These are phyloP conservation scores for Pecoramyces ruminantium DNA, from an alignment of 192 early-diverging fungal genomes.

Conservation along the genomic window DNA sequence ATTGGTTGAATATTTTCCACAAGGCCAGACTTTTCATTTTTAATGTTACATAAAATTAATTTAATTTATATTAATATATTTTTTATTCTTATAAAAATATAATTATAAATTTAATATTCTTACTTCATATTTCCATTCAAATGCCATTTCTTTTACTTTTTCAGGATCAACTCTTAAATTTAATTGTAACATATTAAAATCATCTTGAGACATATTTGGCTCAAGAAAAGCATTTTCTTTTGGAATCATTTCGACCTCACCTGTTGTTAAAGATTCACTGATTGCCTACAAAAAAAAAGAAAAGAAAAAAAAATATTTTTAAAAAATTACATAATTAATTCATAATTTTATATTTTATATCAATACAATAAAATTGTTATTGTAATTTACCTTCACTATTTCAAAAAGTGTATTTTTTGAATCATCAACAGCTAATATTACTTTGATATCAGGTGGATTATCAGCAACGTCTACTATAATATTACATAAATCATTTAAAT, in stretches of 20 bases:
- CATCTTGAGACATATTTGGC: slow-evolving; percentile 21
- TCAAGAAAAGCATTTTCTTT: slow-evolving; percentile 35
- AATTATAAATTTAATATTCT: not conserved
- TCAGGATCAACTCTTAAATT: slow-evolving; percentile 35
- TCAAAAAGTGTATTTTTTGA: slow-evolving; percentile 26
- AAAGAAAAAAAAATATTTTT: too few species aligned
- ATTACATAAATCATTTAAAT: slow-evolving; percentile 33
- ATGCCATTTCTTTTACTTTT: slow-evolving; percentile 30
- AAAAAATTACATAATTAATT: too few species aligned
- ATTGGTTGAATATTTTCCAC: slow-evolving; percentile 28
- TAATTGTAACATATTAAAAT: slow-evolving; percentile 33
- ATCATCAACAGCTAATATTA: slow-evolving; percentile 42
- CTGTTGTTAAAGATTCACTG: slow-evolving; percentile 24
- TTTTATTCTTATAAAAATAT: not conserved
- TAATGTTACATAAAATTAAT: not conserved
- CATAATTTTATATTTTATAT: too few species aligned
- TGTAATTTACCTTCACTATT: slow-evolving; percentile 21
- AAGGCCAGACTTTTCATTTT: slow-evolving; percentile 16
- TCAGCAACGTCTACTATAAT: slow-evolving; percentile 37
- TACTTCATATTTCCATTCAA: slow-evolving; percentile 47
- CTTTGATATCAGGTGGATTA: slow-evolving; percentile 23
- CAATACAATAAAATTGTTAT: too few species aligned
- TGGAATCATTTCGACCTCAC: slow-evolving; percentile 25
- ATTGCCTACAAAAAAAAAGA: slow-evolving; percentile 19
- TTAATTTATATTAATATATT: too few species aligned